Evolutionary conservation across 352 stramenopile genomes (phyloP), one percentile per base, ranked within the genome.

Genomic region (Phytophthora brassicae): DNA sequence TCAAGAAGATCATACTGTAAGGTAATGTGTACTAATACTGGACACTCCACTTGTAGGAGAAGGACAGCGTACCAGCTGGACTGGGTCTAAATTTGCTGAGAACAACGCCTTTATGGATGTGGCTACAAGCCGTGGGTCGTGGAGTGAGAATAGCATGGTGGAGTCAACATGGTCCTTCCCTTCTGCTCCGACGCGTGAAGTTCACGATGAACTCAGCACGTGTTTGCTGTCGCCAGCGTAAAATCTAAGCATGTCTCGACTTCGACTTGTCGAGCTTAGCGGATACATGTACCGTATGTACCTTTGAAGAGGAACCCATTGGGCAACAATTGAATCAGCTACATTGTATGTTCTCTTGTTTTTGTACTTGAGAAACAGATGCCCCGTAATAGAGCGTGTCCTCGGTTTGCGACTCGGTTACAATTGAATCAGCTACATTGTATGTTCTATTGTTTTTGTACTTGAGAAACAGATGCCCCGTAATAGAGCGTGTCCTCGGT

Each of bases 281-380:
- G 61, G 55, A 69, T 65, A 65, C 47, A 31, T 69, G n/a, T n/a
- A n/a, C n/a, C n/a, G n/a, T n/a, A n/a, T n/a, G n/a, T n/a, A n/a
- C n/a, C n/a, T 64, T 60, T 49, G 54, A 54, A 58, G 26, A 50
- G 48, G 33, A 46, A 55, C 36, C 39, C 47, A 48, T 36, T 22
- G 22, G 60, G 31, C 54, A 55, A 9, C 22, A 26, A 42, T 14
- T n/a, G n/a, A n/a, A n/a, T n/a, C n/a, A n/a, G n/a, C n/a, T n/a
- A n/a, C n/a, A n/a, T n/a, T n/a, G n/a, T n/a, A 14, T 38, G 13
- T 38, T 38, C 57, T 24, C 50, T 50, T 66, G 58, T 33, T 65
- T 23, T 48, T 17, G 3, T 60, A 56, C 55, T 41, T 23, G 29
- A 54, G 56, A 64, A 68, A 70, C 62, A 70, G 49, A 61, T 70